A percentile compares a stretch with the other conserved stretches of the same genome.
phyloP scores from a whole-genome alignment of 1,284 basidiomycete genomes.

The Cutaneotrichosporon cavernicola region DNA sequence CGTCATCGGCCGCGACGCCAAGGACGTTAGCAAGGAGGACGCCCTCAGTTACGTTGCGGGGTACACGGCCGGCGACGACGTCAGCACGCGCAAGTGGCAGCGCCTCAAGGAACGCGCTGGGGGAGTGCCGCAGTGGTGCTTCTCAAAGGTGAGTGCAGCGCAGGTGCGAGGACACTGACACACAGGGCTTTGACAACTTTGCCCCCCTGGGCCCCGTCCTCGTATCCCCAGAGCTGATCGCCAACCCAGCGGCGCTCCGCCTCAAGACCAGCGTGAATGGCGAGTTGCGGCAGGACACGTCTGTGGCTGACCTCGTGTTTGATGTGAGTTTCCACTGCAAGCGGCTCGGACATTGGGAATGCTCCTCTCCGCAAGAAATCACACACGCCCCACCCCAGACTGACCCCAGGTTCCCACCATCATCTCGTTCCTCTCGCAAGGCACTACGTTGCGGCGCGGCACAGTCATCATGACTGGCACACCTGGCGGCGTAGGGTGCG shows the following conservation, averaged over 20 bases:
- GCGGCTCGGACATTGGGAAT: too few relatives aligned
- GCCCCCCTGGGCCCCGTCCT: conserved; percentile 70
- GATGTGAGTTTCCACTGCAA: not conserved
- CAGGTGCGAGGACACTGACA: too few relatives aligned
- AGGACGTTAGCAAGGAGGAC: conserved; percentile 69
- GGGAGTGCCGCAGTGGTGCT: conserved; percentile 32
- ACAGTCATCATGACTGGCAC: conserved; percentile 76
- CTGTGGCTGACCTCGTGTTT: conserved; percentile 25
- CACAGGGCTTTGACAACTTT: conserved; percentile 34
- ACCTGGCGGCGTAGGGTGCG: conserved; percentile 70
- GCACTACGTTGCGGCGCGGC: conserved; percentile 76
- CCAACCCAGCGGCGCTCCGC: conserved; percentile 20
- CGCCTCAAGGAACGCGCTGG: conserved; percentile 22
- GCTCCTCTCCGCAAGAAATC: too few relatives aligned
- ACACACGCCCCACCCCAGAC: not conserved
- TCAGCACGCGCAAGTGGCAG: conserved; percentile 46
- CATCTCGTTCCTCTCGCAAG: conserved; percentile 73
- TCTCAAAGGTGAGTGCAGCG: conserved; percentile 23
- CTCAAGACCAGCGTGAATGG: conserved; percentile 27
- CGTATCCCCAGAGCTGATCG: conserved; percentile 57
- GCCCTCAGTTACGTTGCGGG: conserved; percentile 78
- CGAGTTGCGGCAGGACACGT: conserved; percentile 22
- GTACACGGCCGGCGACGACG: conserved; percentile 75
- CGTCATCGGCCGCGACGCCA: conserved; percentile 75
- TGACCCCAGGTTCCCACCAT: conserved; percentile 16